Base-by-base conservation (phyloP, 352 stramenopile genomes). In the Globisporangium cederbergense region DNA sequence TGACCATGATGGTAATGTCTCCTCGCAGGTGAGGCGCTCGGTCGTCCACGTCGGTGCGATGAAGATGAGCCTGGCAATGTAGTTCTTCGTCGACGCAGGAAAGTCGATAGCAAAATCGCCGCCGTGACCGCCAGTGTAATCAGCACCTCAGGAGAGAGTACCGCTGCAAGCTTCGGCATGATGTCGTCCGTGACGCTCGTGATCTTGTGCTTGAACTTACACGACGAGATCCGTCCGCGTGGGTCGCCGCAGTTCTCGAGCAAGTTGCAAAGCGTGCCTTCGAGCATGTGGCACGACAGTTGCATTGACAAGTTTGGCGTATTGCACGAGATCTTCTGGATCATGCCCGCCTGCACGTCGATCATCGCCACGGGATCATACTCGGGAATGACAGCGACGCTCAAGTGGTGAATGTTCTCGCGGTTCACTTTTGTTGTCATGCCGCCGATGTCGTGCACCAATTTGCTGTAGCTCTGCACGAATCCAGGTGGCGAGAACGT, bases 211-310 rank as follows among this genome's bases (percentile, higher is more conserved):
- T 91, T 72, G 36, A 96, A 95, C 1, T 72, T 65, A 57, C 86
- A 95, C 20, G 75, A 81, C 0, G 86, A 82, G 62, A 95, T 86
- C 0, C 79, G 79, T 8, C 72, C 58, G 32, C 77, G 70, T 4
- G 72, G 54, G 64, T 90, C 85, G 16, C 85, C 83, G 60, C 85
- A 92, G 62, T 96, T 82, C 53, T 93, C 79, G 0, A 96, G 64
- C 34, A 94, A 64, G 58, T 95, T 96, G 68, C 86, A 95, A 34
- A 96, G 63, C 22, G 86, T 93, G 54, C 86, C 83, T 79, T 96
- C 88, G n/a, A 96, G 85, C 88, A 97, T 96, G 73, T 97, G 89
- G 64, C 89, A 97, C 13, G 85, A 95, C 16, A 96, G 72, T 57
- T 96, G 89, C 80, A 96, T 93, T 49, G 89, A 95, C 38, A 96